These are phyloP conservation scores for Tricholoma sp. DNA, from an alignment of 768 basidiomycete genomes.

Conservation along the genomic window DNA sequence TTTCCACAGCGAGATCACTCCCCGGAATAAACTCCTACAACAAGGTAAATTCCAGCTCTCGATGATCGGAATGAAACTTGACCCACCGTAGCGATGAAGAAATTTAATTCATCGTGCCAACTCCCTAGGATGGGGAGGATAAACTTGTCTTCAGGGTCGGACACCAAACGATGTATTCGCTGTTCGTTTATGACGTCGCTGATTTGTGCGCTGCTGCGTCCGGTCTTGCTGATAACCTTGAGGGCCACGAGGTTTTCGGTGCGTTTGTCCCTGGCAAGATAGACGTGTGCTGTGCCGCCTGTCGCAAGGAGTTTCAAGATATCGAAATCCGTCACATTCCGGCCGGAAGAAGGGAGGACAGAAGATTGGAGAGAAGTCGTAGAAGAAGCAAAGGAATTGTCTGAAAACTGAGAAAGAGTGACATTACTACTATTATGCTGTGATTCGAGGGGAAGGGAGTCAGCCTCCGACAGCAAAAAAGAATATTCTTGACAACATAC, in stretches of 20 bases:
- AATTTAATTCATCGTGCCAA: constrained; percentile 2
- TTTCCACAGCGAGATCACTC: constrained; percentile 25
- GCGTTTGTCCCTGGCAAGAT: not conserved
- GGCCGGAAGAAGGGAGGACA: not conserved
- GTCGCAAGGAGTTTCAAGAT: constrained; percentile 3
- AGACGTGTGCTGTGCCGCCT: not conserved
- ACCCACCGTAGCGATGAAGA: not conserved
- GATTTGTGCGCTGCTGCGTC: not conserved
- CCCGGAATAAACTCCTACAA: constrained; percentile 57
- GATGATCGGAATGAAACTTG: not conserved
- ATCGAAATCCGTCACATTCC: not conserved
- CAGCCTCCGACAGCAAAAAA: not conserved
- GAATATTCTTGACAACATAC: not conserved
- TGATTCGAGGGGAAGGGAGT: not conserved
- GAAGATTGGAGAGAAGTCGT: not conserved
- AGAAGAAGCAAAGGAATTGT: not conserved
- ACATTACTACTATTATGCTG: not conserved
- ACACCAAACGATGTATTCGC: not conserved
- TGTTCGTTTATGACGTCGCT: not conserved
- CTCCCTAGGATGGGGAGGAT: constrained; percentile 1
- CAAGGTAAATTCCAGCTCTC: constrained; percentile 29
- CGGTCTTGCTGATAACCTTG: not conserved
- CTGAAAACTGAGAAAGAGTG: not conserved
- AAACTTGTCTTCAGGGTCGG: not conserved
- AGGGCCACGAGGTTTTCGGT: not conserved